Evolutionary conservation across 176 grass and related monocot genomes (phyloP).

Genomic region (Phragmites australis): DNA sequence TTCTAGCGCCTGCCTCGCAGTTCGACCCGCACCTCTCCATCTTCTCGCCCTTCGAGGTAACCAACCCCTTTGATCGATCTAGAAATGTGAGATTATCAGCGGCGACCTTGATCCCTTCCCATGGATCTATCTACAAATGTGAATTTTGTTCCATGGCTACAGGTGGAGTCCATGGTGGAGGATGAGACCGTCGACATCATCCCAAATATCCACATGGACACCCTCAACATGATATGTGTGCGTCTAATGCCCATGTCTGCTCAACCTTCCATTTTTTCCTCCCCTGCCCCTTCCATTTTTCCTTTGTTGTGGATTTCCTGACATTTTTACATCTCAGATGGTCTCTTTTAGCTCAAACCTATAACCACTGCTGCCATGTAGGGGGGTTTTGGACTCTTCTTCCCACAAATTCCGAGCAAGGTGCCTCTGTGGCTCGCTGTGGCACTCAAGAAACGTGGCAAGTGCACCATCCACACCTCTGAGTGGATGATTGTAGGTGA

Average conservation of each 20-base stretch:
- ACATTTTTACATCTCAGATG: neutral
- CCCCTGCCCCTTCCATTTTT: neutral
- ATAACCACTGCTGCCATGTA: neutral
- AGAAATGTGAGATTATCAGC: too few relatives aligned
- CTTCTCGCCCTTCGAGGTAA: slow-evolving; percentile 78
- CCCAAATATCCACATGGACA: slow-evolving; percentile 83
- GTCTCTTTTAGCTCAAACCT: too few relatives aligned
- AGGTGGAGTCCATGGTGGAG: slow-evolving; percentile 92
- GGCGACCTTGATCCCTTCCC: too few relatives aligned
- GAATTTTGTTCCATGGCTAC: too few relatives aligned
- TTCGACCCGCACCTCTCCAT: slow-evolving; percentile 74
- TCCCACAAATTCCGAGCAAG: slow-evolving; percentile 16
- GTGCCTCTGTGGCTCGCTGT: slow-evolving; percentile 29
- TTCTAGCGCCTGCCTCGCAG: too few relatives aligned
- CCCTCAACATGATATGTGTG: slow-evolving; percentile 84
- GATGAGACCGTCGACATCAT: slow-evolving; percentile 77
- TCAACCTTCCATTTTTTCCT: neutral
- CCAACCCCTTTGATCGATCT: too few relatives aligned
- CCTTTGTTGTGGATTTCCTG: too few relatives aligned
- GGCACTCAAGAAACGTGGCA: slow-evolving; percentile 27
- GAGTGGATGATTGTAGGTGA: slow-evolving; percentile 89
- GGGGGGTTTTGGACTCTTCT: slow-evolving; percentile 23
- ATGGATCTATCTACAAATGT: neutral
- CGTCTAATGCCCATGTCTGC: neutral
- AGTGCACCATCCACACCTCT: slow-evolving; percentile 28